Evolutionary conservation across 805 yeast genomes (phyloP).

Genomic region (Wickerhamiella parazyma): DNA sequence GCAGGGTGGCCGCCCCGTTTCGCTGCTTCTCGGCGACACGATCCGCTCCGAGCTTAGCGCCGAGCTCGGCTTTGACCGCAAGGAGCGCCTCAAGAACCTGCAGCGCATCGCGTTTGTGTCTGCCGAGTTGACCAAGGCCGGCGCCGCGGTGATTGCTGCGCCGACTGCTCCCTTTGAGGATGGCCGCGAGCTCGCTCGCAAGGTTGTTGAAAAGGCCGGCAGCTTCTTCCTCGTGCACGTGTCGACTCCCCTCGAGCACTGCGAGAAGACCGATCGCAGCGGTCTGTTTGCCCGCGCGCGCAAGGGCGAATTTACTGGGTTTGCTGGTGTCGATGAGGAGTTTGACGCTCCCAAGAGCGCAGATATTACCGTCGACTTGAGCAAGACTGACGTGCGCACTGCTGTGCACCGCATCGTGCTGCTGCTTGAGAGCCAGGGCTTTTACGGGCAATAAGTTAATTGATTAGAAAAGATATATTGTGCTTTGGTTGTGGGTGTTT

Average conservation of each 20-base stretch:
- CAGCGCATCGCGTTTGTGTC: constrained; percentile 48
- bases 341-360: constrained; percentile 39
- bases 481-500: not conserved
- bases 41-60: constrained; percentile 29
- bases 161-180: constrained; percentile 36
- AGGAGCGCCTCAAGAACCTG: constrained; percentile 29
- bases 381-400: constrained; percentile 45
- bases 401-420: constrained; percentile 63
- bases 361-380: constrained; percentile 43
- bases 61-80: constrained; percentile 30
- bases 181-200: constrained; percentile 32
- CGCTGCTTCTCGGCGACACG: constrained; percentile 38
- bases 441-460: constrained; percentile 34
- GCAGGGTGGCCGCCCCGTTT: constrained; percentile 71
- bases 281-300: constrained; percentile 37
- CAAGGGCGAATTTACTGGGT: constrained; percentile 34
- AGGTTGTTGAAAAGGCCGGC: constrained; percentile 36
- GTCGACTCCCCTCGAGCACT: constrained; percentile 35
- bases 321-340: constrained; percentile 35
- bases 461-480: constrained; percentile 10
- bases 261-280: constrained; percentile 36
- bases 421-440: constrained; percentile 70
- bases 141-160: constrained; percentile 75
- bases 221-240: constrained; percentile 40
- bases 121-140: constrained; percentile 72